Evolutionary conservation across 352 stramenopile species (phyloP).

Genomic region (Pythium utonaiense): DNA sequence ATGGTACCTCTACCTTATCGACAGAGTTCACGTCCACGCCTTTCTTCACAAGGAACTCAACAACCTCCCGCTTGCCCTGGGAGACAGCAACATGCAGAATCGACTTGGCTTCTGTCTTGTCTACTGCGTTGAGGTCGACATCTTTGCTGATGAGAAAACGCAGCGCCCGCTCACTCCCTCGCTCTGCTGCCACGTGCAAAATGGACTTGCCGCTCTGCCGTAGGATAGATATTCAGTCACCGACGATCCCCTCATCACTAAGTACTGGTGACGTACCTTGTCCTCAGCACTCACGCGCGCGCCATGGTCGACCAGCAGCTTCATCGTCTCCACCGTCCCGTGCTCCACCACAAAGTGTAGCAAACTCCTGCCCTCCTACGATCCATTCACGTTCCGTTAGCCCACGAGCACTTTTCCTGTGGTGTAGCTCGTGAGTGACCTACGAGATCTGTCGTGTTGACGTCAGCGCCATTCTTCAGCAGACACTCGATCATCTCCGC

Average conservation of each 20-base stretch:
- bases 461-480: neutral
- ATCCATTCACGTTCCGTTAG: neutral
- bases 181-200: neutral
- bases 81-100: neutral
- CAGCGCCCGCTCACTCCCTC: neutral
- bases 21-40: conserved; percentile 2
- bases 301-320: neutral
- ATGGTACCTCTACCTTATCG: neutral
- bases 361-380: neutral
- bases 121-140: neutral
- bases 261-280: neutral
- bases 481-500: neutral
- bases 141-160: neutral
- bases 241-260: too few species aligned
- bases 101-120: neutral
- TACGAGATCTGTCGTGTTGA: neutral
- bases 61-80: neutral
- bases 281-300: neutral
- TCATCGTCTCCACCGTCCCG: conserved; percentile 1
- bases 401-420: too few species aligned
- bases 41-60: neutral
- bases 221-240: neutral
- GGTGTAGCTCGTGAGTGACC: too few species aligned
- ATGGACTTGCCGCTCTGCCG: neutral
- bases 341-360: neutral